Evolutionary conservation across 148 eudicot genomes (phyloP).

Genomic region (Rheum nobile): DNA sequence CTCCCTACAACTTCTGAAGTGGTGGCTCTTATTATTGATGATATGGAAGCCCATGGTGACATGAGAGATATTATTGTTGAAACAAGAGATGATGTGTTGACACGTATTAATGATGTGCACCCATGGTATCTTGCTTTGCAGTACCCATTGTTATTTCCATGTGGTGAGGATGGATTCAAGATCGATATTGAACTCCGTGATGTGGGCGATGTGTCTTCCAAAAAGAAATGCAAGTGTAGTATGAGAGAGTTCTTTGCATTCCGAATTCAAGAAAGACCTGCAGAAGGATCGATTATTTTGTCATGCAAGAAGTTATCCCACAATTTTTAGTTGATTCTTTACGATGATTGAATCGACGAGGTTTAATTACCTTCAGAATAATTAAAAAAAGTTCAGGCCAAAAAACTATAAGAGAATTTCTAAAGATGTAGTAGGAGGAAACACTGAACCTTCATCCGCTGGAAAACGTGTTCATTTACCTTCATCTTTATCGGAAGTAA

Average conservation of each 20-base stretch:
- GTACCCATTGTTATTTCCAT: background rate
- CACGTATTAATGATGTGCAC: background rate
- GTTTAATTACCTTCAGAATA: background rate
- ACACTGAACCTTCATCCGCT: background rate
- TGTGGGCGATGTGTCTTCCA: background rate
- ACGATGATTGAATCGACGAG: background rate
- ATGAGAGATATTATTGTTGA: too few relatives aligned
- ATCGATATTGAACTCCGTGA: background rate
- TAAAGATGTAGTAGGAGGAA: background rate
- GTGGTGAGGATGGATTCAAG: background rate
- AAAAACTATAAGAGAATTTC: background rate
- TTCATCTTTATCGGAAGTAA: constrained; percentile 10
- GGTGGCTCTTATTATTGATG: too few relatives aligned
- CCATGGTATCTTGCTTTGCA: background rate
- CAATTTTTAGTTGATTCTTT: background rate
- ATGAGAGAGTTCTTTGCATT: background rate
- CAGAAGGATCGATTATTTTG: background rate
- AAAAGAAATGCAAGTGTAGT: background rate
- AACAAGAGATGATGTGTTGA: too few relatives aligned
- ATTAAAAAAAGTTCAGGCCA: background rate
- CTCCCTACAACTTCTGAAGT: too few relatives aligned
- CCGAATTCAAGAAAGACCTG: background rate
- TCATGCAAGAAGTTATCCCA: background rate
- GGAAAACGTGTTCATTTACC: constrained; percentile 16
- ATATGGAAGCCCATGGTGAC: too few relatives aligned